These are phyloP conservation scores for Tetrastigma voinierianum DNA, from an alignment of 164 flowering plant species.

Conservation along the genomic window DNA sequence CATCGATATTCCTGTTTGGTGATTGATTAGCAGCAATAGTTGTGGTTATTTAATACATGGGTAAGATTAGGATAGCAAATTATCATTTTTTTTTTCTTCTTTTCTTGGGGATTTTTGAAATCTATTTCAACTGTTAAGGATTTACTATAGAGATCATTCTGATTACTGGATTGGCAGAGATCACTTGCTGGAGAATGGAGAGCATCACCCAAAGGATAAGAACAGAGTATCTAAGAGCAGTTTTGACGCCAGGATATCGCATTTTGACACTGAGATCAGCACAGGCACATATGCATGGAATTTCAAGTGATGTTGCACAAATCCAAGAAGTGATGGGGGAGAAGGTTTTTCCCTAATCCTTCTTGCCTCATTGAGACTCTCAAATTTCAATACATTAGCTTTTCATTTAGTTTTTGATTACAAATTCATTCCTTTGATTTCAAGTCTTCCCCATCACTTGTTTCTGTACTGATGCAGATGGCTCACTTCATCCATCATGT, in stretches of 20 bases:
- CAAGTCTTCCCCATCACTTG: not conserved
- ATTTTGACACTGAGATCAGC: constrained; percentile 57
- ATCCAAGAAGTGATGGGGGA: constrained; percentile 86
- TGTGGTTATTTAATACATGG: constrained; percentile 67
- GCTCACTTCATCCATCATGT: constrained; percentile 69
- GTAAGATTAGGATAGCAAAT: constrained; percentile 28
- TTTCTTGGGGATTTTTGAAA: too few relatives aligned
- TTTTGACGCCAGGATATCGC: constrained; percentile 66
- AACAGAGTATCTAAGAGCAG: constrained; percentile 52
- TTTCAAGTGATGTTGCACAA: constrained; percentile 76
- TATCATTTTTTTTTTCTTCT: not conserved
- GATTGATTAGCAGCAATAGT: constrained; percentile 59
- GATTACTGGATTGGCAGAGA: constrained; percentile 39
- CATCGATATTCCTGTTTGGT: constrained; percentile 53
- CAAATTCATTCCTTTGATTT: not conserved
- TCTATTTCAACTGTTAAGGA: too few relatives aligned
- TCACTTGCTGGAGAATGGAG: constrained; percentile 82
- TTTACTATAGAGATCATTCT: too few relatives aligned
- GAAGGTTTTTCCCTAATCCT: constrained; percentile 41
- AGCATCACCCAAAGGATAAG: constrained; percentile 66
- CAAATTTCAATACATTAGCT: not conserved
- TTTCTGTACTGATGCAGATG: constrained; percentile 46
- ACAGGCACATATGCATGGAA: constrained; percentile 80
- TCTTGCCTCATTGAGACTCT: not conserved
- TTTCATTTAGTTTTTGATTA: not conserved